Base-by-base conservation (phyloP, 352 stramenopile genomes). In the Aphanomyces stellatus region DNA sequence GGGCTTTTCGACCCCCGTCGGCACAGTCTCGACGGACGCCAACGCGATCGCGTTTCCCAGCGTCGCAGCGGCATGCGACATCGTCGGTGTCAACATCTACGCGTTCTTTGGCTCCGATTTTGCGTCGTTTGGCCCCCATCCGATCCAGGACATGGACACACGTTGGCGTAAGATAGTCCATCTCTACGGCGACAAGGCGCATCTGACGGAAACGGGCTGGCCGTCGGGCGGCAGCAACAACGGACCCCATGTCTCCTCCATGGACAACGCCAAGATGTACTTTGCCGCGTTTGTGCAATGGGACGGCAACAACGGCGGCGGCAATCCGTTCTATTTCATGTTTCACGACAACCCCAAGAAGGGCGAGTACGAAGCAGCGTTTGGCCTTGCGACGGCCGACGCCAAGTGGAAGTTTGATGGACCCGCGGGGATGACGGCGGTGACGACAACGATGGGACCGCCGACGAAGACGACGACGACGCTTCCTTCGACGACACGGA, bases 11-110 rank as follows among this genome's bases (percentile, higher is more conserved):
- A 69, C 77, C 22, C 69, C 66, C 13, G 62, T 81, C 27, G 74
- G 73, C 34, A 76, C 75, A n/a, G 80, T 88, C 1, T 80, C 88
- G 70, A 71, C 70, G 15, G 85, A 88, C 60, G 84, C 81, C 63
- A 78, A 88, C 27, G 81, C 74, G 71, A 48, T 80, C 2, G 41
- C 42, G 53, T 76, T 76, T 1, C 57, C 76, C 3, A 75, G 72
- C 35, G 71, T 72, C 24, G 70, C 70, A 4, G 56, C 37, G 0
- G 73, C 67, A 15, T 62, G 59, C 19, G 75, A 79, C 65, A 42
- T 64, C 19, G 48, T 82, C 62, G 69, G 76, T 17, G 79, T 85
- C 60, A 90, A 90, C 69, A 87, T 90, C 55, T 90, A 90, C 71
- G 78, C 81, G 46, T 90, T 90, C 70, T 88, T 88, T 72, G 78